Evolutionary conservation across 116 monocot species (phyloP), one percentile per base, ranked within the genome.

Genomic region (Cymodocea nodosa): DNA sequence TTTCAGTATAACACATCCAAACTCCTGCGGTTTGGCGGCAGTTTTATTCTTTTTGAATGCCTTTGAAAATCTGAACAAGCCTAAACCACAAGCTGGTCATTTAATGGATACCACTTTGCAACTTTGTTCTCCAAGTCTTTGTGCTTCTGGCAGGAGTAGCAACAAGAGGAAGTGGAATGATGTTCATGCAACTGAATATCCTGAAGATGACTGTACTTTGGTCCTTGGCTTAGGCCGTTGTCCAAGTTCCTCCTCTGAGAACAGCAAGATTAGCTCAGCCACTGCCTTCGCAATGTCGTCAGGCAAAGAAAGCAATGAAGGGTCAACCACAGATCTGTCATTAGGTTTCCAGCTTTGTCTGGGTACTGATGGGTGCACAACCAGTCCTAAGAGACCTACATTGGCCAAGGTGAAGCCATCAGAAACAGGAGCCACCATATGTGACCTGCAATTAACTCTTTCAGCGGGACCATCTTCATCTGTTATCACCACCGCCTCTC

Each of bases 391-490:
- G 44, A 71, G 69, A 50, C 74, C 59, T 20, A 48, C 56, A 34
- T 9, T 60, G 54, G 30, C 37, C 50, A 11, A 23, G 54, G 22
- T 63, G 19, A 68, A 76, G 49, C 34, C 55, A 23, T 9, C 36
- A 44, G 73, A 73, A 54, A 56, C 37, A 19, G 53, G 55, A 0
- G 61, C 77, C 34, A 13, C 77, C 34, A 13, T 25, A 13, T 80
- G 67, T 23, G 73, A 80, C 55, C 84, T 84, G 58, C 69, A 87
- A 30, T 52, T 86, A 40, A 86, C 72, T 57, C 69, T 87, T 40
- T 81, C 87, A 22, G 64, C 68, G 22, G 83, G 78, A 9, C 71
- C 79, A 52, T 81, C 79, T 59, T 49, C 68, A 23, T 83, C 84
- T 52, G 69, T 69, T 25, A 62, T 83, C 25, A 81, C 81, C 1